Conservation (phyloP, 768 basidiomycete species). For the Mycena vulgaris region DNA sequence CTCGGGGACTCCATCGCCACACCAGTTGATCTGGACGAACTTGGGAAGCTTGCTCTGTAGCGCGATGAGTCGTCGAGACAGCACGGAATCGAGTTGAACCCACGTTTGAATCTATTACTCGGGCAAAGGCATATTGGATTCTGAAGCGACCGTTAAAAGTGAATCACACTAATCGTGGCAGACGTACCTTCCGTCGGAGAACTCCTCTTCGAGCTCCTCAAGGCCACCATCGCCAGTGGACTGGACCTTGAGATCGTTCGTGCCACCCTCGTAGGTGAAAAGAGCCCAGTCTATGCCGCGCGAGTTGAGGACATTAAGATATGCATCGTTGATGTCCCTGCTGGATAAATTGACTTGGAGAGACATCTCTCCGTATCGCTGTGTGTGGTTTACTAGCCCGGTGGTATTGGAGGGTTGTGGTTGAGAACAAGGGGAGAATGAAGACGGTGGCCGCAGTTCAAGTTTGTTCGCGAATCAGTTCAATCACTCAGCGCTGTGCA, state of each 20-base stretch:
- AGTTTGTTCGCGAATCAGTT: background rate
- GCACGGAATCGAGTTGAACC: slow-evolving; percentile 40
- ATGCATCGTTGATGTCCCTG: slow-evolving; percentile 79
- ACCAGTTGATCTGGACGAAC: slow-evolving; percentile 98
- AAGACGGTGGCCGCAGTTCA: background rate
- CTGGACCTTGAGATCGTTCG: slow-evolving; percentile 92
- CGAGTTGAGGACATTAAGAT: slow-evolving; percentile 80
- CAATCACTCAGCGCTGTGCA: too few relatives aligned
- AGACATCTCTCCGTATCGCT: slow-evolving; percentile 66
- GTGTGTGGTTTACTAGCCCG: background rate
- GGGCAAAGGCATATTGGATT: slow-evolving; percentile 93
- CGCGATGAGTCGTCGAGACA: slow-evolving; percentile 2
- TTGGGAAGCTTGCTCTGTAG: slow-evolving; percentile 85
- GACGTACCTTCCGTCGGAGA: slow-evolving; percentile 88
- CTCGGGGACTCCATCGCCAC: slow-evolving; percentile 96
- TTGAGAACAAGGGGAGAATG: background rate
- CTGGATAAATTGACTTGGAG: slow-evolving; percentile 85
- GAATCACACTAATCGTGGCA: slow-evolving; percentile 19
- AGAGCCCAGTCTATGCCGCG: slow-evolving; percentile 83
- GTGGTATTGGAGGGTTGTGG: background rate
- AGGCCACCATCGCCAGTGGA: slow-evolving; percentile 89
- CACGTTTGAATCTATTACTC: slow-evolving; percentile 90
- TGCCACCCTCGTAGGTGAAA: slow-evolving; percentile 85
- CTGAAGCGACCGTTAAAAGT: slow-evolving; percentile 57
- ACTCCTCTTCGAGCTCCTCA: slow-evolving; percentile 94